phyloP scores from a whole-genome alignment of 2,329 filamentous ascomycete species.

The Aspergillus brasiliensis region DNA sequence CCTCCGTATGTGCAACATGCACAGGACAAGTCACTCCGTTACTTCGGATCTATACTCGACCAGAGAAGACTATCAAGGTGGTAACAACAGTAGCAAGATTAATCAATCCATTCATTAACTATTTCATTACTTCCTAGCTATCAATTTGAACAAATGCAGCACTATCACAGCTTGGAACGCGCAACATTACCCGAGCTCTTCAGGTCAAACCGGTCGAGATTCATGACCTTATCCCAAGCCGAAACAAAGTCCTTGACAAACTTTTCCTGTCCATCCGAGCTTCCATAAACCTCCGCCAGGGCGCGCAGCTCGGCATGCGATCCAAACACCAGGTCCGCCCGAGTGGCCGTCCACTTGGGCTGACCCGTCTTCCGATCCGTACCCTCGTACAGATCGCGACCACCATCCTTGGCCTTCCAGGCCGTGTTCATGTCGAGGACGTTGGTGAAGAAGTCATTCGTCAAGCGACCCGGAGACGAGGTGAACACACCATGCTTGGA shows the following conservation, averaged over 20 bases:
- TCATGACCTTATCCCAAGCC: conserved; percentile 75
- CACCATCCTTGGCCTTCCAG: conserved; percentile 61
- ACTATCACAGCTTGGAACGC: neutral
- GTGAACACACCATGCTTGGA: conserved; percentile 70
- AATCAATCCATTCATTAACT: neutral
- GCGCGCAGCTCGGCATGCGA: conserved; percentile 74
- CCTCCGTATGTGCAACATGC: neutral
- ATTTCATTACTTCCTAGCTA: neutral
- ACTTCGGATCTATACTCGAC: no score
- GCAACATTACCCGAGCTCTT: neutral
- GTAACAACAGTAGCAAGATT: no score
- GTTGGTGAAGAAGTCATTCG: conserved; percentile 82
- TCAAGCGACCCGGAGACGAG: conserved; percentile 66
- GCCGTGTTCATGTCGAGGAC: conserved; percentile 67
- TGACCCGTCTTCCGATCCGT: conserved; percentile 65
- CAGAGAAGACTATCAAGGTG: no score
- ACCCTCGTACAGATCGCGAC: conserved; percentile 63
- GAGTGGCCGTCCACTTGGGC: conserved; percentile 70
- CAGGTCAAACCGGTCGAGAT: conserved; percentile 68
- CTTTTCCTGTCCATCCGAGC: conserved; percentile 60
- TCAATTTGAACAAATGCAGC: neutral
- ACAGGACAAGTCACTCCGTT: no score
- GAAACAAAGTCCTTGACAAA: conserved; percentile 72
- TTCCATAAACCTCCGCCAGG: conserved; percentile 69
- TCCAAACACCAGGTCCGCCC: conserved; percentile 70